A percentile compares a stretch with the other conserved stretches of the same genome.
Evolutionary conservation across 305 asterid species (phyloP).

Genomic region (Galium porrigens): DNA sequence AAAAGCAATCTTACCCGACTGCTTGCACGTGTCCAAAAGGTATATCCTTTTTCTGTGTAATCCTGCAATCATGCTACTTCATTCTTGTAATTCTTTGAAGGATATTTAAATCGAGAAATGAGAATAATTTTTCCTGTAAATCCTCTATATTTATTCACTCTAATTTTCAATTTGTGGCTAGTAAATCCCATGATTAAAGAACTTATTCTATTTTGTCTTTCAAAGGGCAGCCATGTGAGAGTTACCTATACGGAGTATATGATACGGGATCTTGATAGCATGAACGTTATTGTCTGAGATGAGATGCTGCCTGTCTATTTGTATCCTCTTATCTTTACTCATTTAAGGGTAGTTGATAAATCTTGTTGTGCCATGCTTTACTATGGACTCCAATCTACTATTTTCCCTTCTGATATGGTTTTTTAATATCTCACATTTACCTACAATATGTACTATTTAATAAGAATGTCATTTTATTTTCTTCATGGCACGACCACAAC

Average conservation of each 20-base stretch:
- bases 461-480: neutral
- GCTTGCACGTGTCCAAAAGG: conserved; percentile 93
- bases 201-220: neutral
- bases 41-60: conserved; percentile 15
- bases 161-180: too few species aligned
- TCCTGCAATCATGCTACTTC: neutral
- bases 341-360: neutral
- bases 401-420: neutral
- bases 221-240: neutral
- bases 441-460: too few species aligned
- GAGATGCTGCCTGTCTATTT: neutral
- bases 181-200: neutral
- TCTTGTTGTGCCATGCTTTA: neutral
- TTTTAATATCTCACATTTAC: neutral
- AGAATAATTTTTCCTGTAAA: too few species aligned
- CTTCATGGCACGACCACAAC: neutral
- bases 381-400: neutral
- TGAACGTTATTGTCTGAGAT: neutral
- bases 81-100: neutral
- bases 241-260: neutral
- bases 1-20: conserved; percentile 83
- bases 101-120: neutral
- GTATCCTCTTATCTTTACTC: neutral
- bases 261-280: neutral
- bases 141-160: neutral